Base-by-base conservation (phyloP, 805 yeast genomes). In the Saccharomycopsis amapae region DNA sequence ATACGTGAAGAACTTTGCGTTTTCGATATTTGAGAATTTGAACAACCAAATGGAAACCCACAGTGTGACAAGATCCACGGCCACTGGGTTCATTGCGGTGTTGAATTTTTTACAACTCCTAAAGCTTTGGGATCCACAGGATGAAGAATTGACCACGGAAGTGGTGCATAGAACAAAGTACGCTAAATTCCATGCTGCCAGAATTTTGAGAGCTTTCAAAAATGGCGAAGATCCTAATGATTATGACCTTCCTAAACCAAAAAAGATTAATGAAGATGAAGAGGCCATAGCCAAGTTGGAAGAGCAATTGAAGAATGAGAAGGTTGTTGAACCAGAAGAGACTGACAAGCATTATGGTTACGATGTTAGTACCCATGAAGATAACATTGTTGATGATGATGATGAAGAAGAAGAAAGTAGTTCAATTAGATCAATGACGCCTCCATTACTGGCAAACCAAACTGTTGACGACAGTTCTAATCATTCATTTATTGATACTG, bases 171-270 rank as follows among this genome's bases (percentile, higher is more conserved):
- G 76, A 56, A 66, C 71, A 39, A 78, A 76, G 56, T 83, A 75
- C 53, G 75, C 84, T 13, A 80, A 80, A 58, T 80, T 66, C 56
- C 82, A 78, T 51, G 75, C 81, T 13, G 71, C 76, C 5, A 62
- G 84, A 32, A 79, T 81, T 23, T 57, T 80, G 43, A 72, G 67
- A 50, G 68, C 76, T 0, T 54, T 67, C 32, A 72, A 66, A 49
- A 58, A 58, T 5, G 79, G 78, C 1, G 69, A 70, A 31, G 78
- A 79, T 55, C 85, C 85, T 4, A 76, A 81, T 59, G 78, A 71
- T 35, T 67, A 69, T 54, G 66, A 68, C 37, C 64, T 70, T 0
- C 72, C 72, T 1, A 24, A 43, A 26, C 35, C 42, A 6, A 36
- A 38, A 25, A 47, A 32, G 23, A 43, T 33, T n/a, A 50, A 35